Percentiles rank a stretch among this genome's conserved stretches.
Conservation (phyloP, 805 yeast genomes). For the Candida stauntonica region DNA sequence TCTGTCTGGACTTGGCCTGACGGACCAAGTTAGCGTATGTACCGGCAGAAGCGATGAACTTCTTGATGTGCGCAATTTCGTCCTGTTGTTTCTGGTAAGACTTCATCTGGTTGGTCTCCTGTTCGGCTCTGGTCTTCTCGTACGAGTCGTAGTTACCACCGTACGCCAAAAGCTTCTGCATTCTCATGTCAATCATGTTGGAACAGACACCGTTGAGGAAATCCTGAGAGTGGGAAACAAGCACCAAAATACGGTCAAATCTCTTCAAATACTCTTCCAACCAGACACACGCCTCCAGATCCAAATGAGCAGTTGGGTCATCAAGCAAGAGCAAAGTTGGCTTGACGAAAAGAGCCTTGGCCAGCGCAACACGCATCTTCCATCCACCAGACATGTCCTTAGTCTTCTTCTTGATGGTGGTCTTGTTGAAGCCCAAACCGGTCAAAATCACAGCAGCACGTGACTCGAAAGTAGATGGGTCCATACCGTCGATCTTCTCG, state of each 20-base stretch:
- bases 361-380: constrained; percentile 99
- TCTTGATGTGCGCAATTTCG: constrained; percentile 96
- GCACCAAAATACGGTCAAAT: constrained; percentile 87
- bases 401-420: constrained; percentile 87
- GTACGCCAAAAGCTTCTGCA: constrained; percentile 64
- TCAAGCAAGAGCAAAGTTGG: constrained; percentile 92
- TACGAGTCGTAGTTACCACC: constrained; percentile 99
- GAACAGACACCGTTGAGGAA: constrained; percentile 98
- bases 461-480: constrained; percentile 91
- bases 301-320: constrained; percentile 99
- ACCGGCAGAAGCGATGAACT: constrained; percentile 99
- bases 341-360: constrained; percentile 96
- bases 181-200: constrained; percentile 97
- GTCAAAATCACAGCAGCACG: constrained; percentile 93
- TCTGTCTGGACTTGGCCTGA: constrained; percentile 99
- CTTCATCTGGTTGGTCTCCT: constrained; percentile 97
- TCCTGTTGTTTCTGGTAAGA: constrained; percentile 97
- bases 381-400: constrained; percentile 99
- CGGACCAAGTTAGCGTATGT: constrained; percentile 97
- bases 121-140: constrained; percentile 88
- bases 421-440: constrained; percentile 93
- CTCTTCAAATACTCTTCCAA: constrained; percentile 94
- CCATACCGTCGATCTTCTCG: constrained; percentile 94
- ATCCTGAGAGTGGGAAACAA: constrained; percentile 98
- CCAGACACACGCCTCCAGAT: constrained; percentile 99